Percentiles rank a stretch among this genome's conserved stretches.
Conservation (phyloP, 2,329 filamentous ascomycete species). For the Pezicula carpinea region DNA sequence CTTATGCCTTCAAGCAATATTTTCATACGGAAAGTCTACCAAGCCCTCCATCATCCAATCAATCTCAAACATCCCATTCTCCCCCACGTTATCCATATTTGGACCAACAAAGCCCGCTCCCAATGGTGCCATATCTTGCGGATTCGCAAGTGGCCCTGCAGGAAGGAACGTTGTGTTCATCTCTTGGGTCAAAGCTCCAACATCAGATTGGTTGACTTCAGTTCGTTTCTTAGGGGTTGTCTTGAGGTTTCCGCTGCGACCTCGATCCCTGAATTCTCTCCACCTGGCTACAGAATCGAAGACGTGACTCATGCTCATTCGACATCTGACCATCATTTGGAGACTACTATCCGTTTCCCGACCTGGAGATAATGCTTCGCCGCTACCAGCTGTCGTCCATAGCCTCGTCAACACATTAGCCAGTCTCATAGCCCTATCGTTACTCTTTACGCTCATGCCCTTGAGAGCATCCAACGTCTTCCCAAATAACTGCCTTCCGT, state of each 20-base stretch:
- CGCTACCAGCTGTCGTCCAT: constrained; percentile 37
- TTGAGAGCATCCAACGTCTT: constrained; percentile 54
- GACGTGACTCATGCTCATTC: constrained; percentile 64
- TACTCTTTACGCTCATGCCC: constrained; percentile 54
- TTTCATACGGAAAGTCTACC: not conserved
- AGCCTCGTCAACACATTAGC: constrained; percentile 63
- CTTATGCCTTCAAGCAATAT: too few relatives aligned
- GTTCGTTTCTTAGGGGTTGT: not conserved
- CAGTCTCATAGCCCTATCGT: constrained; percentile 59
- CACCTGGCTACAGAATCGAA: constrained; percentile 66
- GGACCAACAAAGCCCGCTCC: not conserved
- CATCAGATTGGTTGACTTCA: not conserved
- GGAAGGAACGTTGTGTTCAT: not conserved
- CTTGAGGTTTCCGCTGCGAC: not conserved
- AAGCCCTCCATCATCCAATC: constrained; percentile 1
- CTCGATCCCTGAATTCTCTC: constrained; percentile 37
- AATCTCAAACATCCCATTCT: not conserved
- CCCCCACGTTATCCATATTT: not conserved
- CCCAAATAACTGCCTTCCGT: constrained; percentile 52
- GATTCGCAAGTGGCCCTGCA: not conserved
- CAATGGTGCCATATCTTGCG: not conserved
- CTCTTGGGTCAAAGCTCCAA: not conserved
- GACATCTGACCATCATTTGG: constrained; percentile 59
- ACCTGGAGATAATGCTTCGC: constrained; percentile 20
- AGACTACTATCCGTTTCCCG: constrained; percentile 35